Evolutionary conservation across 805 yeast species (phyloP).

Genomic region (Yarrowia osloensis): DNA sequence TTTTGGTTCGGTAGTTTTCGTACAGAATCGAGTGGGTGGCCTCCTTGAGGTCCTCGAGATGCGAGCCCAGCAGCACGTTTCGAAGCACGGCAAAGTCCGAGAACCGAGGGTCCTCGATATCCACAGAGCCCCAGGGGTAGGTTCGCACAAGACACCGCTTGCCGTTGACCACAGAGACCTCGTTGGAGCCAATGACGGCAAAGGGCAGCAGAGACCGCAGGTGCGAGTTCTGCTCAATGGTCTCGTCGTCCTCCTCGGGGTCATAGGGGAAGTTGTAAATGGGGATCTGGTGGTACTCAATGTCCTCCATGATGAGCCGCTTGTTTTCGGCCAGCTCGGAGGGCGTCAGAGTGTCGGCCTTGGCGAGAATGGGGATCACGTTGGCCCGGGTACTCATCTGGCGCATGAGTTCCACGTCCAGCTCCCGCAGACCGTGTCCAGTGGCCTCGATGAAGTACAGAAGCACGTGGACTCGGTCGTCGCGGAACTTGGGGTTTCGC

Average conservation of each 20-base stretch:
- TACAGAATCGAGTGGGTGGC: slow-evolving; percentile 73
- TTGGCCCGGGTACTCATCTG: slow-evolving; percentile 71
- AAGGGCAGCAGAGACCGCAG: slow-evolving; percentile 58
- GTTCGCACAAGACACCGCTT: slow-evolving; percentile 45
- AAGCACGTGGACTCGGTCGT: slow-evolving; percentile 75
- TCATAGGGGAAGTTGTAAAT: slow-evolving; percentile 75
- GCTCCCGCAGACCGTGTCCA: slow-evolving; percentile 58
- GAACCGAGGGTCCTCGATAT: slow-evolving; percentile 43
- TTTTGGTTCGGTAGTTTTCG: slow-evolving; percentile 77
- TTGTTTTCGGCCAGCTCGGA: slow-evolving; percentile 61
- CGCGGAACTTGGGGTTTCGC: slow-evolving; percentile 69
- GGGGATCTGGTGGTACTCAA: slow-evolving; percentile 59
- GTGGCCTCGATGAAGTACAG: slow-evolving; percentile 73
- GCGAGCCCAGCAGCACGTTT: slow-evolving; percentile 71
- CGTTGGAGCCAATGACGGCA: slow-evolving; percentile 50
- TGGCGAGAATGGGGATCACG: slow-evolving; percentile 78
- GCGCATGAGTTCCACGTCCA: slow-evolving; percentile 73
- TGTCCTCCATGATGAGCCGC: slow-evolving; percentile 55
- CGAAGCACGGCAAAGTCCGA: slow-evolving; percentile 49
- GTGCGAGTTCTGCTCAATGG: slow-evolving; percentile 41
- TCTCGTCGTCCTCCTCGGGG: slow-evolving; percentile 51
- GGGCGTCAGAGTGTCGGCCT: slow-evolving; percentile 75
- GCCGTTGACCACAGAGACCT: neutral
- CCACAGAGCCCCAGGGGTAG: slow-evolving; percentile 64
- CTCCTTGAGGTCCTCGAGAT: slow-evolving; percentile 77